A percentile compares a stretch with the other conserved stretches of the same genome.
Evolutionary conservation across 768 basidiomycete species (phyloP).

Genomic region (Suillus clintonianus): DNA sequence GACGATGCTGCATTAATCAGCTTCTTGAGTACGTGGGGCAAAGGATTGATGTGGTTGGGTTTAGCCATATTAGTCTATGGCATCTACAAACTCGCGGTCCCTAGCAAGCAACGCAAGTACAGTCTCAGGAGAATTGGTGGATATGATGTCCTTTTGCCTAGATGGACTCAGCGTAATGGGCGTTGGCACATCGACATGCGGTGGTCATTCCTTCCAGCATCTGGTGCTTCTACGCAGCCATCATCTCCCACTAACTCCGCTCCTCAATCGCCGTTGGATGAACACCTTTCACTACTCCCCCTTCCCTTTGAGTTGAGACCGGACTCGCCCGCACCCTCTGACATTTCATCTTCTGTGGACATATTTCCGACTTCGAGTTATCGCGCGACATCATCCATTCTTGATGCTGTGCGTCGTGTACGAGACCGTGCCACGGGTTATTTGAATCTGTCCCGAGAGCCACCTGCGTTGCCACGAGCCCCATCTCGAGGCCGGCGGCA

Average conservation of each 20-base stretch:
- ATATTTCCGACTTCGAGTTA: constrained; percentile 40
- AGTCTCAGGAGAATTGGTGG: constrained; percentile 63
- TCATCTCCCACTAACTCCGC: constrained; percentile 49
- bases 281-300: constrained; percentile 55
- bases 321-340: constrained; percentile 56
- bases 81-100: constrained; percentile 54
- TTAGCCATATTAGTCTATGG: constrained; percentile 72
- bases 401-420: constrained; percentile 56
- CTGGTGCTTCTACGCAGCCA: constrained; percentile 41
- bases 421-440: constrained; percentile 54
- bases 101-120: constrained; percentile 61
- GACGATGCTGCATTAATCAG: constrained; percentile 98
- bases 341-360: constrained; percentile 46
- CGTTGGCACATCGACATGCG: constrained; percentile 73
- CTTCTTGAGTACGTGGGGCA: constrained; percentile 90
- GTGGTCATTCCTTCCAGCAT: constrained; percentile 51
- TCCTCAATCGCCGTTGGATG: constrained; percentile 52
- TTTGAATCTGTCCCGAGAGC: constrained; percentile 41
- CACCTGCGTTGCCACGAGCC: constrained; percentile 43
- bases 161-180: constrained; percentile 68
- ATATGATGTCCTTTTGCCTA: constrained; percentile 79
- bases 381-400: constrained; percentile 41
- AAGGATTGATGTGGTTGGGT: constrained; percentile 83
- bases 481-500: constrained; percentile 49
- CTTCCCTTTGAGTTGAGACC: constrained; percentile 62